A percentile compares a stretch with the other conserved stretches of the same genome.
phyloP scores from a whole-genome alignment of 495 filamentous ascomycete genomes.

The Penicillium manginii region DNA sequence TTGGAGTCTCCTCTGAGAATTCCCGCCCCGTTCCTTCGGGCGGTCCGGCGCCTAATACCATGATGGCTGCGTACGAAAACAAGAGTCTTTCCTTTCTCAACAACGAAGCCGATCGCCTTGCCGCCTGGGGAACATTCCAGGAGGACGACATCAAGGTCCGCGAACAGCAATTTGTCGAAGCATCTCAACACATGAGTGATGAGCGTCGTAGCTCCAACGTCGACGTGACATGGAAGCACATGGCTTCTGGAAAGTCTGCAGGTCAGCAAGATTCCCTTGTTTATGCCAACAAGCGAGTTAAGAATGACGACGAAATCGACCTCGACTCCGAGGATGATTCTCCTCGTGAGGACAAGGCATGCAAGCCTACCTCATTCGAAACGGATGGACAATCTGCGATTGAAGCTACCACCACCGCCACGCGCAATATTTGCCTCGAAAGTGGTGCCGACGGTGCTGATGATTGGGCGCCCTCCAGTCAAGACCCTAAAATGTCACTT shows the following conservation, averaged over 20 bases:
- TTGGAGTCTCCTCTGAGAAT: neutral
- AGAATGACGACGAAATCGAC: constrained; percentile 50
- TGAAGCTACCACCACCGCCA: neutral
- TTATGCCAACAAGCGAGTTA: constrained; percentile 3
- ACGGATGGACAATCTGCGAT: neutral
- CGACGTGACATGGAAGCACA: neutral
- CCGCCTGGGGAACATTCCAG: neutral
- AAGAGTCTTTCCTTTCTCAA: too few relatives aligned
- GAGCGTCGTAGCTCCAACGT: neutral
- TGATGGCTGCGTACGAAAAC: neutral
- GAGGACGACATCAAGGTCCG: neutral
- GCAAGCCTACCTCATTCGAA: neutral
- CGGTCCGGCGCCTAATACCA: neutral
- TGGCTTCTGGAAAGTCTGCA: neutral
- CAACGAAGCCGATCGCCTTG: neutral
- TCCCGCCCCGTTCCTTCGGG: neutral
- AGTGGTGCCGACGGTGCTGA: constrained; percentile 3
- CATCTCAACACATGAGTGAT: neutral
- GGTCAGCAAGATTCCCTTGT: neutral
- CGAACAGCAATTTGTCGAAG: neutral
- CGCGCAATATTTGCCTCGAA: neutral
- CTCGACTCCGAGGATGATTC: constrained; percentile 49
- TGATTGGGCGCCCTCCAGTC: neutral
- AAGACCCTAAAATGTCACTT: neutral
- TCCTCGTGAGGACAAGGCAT: neutral